These are phyloP conservation scores for Fusarium sp. DNA, from an alignment of 2,329 filamentous ascomycete genomes.

Conservation along the genomic window DNA sequence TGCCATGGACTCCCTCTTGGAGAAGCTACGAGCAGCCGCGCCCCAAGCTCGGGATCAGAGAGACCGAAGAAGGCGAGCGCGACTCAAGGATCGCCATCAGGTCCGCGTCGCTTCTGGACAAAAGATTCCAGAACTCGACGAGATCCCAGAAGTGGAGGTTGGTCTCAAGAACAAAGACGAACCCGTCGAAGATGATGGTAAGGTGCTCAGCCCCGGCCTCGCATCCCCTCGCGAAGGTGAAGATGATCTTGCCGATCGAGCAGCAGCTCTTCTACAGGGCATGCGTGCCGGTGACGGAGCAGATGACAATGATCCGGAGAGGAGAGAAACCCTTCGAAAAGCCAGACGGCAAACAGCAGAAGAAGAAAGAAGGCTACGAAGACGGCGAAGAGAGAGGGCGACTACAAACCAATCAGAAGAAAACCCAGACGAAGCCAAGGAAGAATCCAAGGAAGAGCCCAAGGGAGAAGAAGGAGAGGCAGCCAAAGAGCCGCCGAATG, in stretches of 20 bases:
- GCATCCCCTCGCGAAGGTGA: constrained; percentile 60
- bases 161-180: constrained; percentile 49
- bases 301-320: constrained; percentile 60
- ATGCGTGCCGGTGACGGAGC: constrained; percentile 76
- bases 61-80: constrained; percentile 85
- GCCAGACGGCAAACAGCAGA: constrained; percentile 78
- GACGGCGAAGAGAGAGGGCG: constrained; percentile 74
- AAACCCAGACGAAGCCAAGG: constrained; percentile 35
- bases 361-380: constrained; percentile 76
- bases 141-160: constrained; percentile 67
- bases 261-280: constrained; percentile 84
- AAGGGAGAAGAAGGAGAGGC: constrained; percentile 24
- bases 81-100: constrained; percentile 91
- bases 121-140: constrained; percentile 78
- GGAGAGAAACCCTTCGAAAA: constrained; percentile 70
- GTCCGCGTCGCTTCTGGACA: constrained; percentile 90
- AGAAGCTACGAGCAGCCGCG: constrained; percentile 93
- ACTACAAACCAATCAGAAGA: constrained; percentile 50
- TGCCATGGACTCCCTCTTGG: constrained; percentile 94
- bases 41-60: constrained; percentile 90
- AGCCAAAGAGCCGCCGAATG: constrained; percentile 24
- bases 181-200: constrained; percentile 61
- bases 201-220: constrained; percentile 62
- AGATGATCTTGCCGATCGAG: constrained; percentile 86
- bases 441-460: constrained; percentile 33